phyloP scores from a whole-genome alignment of 495 filamentous ascomycete species.

The Gamarada debralockiae region DNA sequence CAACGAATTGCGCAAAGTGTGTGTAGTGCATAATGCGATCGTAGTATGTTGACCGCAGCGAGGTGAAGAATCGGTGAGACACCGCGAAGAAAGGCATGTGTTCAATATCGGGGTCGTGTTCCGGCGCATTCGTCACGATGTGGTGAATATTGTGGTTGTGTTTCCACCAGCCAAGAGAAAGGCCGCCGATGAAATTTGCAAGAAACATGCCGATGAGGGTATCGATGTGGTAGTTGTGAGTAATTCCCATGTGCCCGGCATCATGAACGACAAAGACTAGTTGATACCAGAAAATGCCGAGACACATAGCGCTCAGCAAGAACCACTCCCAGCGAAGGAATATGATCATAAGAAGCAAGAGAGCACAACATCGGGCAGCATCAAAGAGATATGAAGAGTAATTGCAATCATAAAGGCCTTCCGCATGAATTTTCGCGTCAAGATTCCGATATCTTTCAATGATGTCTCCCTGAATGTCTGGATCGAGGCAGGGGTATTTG shows the following conservation, averaged over 20 bases:
- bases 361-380: constrained; percentile 63
- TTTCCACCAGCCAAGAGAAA: constrained; percentile 95
- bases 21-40: constrained; percentile 79
- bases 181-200: constrained; percentile 79
- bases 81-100: constrained; percentile 93
- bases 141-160: constrained; percentile 94
- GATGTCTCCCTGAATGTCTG: constrained; percentile 69
- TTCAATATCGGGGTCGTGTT: constrained; percentile 90
- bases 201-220: constrained; percentile 82
- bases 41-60: constrained; percentile 80
- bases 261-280: constrained; percentile 91
- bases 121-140: constrained; percentile 70
- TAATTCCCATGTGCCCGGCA: constrained; percentile 94
- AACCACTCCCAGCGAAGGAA: constrained; percentile 60
- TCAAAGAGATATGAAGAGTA: constrained; percentile 79
- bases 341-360: constrained; percentile 57
- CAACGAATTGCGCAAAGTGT: constrained; percentile 61
- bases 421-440: constrained; percentile 61
- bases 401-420: constrained; percentile 79
- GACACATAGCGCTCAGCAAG: constrained; percentile 45
- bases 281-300: constrained; percentile 91
- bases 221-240: constrained; percentile 77
- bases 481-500: constrained; percentile 77
- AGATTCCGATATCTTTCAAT: constrained; percentile 76
- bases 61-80: constrained; percentile 73